These are phyloP conservation scores for Symbiodinium pilosum DNA, from an alignment of 73 alveolate genomes.

Conservation along the genomic window DNA sequence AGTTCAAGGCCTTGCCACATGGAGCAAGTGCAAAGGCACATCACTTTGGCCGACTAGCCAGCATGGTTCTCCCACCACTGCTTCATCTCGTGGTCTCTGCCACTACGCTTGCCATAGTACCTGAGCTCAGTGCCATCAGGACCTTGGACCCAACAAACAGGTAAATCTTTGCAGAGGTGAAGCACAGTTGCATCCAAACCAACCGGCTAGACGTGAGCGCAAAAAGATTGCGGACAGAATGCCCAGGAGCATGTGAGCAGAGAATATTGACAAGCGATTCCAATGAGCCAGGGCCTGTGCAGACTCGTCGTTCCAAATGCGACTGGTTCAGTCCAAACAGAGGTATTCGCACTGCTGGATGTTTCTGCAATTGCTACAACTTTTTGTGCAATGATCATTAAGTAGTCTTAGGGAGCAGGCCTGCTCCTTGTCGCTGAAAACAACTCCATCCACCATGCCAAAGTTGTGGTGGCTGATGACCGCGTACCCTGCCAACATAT, in stretches of 20 bases:
- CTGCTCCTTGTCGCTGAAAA: slow-evolving; percentile 25
- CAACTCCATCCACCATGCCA: slow-evolving; percentile 31
- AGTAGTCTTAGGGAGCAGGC: too few species aligned
- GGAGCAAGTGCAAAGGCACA: too few species aligned
- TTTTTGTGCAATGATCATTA: too few species aligned
- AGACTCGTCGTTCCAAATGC: too few species aligned
- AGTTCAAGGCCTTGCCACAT: too few species aligned
- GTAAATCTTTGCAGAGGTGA: too few species aligned
- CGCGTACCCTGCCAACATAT: neutral
- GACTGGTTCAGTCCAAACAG: neutral
- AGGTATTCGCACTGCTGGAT: neutral
- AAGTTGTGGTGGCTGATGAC: slow-evolving; percentile 62
- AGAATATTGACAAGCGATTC: slow-evolving; percentile 31
- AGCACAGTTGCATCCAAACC: too few species aligned
- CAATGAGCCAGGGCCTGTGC: slow-evolving; percentile 39
- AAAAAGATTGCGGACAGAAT: neutral
- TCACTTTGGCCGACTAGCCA: too few species aligned
- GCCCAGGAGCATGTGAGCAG: slow-evolving; percentile 53
- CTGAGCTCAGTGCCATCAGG: slow-evolving; percentile 60
- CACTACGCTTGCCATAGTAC: slow-evolving; percentile 46
- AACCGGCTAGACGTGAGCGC: too few species aligned
- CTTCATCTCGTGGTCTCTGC: slow-evolving; percentile 60
- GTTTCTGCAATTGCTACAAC: neutral
- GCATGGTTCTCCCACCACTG: slow-evolving; percentile 24
- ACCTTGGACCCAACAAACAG: too few species aligned